Evolutionary conservation across 2,329 filamentous ascomycete species (phyloP).

Genomic region (Cytospora leucostoma): DNA sequence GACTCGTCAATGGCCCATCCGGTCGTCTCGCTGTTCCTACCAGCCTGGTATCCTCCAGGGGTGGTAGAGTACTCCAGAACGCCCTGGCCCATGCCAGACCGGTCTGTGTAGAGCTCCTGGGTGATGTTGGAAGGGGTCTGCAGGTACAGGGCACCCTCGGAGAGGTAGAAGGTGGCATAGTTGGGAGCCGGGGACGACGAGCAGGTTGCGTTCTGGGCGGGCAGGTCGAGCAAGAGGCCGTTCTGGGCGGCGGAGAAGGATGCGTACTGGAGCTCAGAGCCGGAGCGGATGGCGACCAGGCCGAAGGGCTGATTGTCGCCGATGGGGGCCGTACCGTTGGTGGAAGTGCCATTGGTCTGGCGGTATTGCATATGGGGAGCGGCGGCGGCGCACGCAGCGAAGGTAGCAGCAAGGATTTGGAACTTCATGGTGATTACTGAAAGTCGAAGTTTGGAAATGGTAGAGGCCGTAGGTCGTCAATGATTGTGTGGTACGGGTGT

Average conservation of each 20-base stretch:
- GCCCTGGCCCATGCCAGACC: constrained; percentile 61
- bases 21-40: constrained; percentile 47
- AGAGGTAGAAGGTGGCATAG: constrained; percentile 53
- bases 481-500: constrained; percentile 1
- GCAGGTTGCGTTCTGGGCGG: constrained; percentile 52
- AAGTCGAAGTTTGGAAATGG: constrained; percentile 1
- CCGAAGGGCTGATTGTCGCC: constrained; percentile 41
- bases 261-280: constrained; percentile 50
- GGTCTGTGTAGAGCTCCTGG: constrained; percentile 57
- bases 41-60: constrained; percentile 40
- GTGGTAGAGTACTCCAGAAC: constrained; percentile 52
- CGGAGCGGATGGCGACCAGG: constrained; percentile 52
- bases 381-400: constrained; percentile 39
- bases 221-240: constrained; percentile 47
- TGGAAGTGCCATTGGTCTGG: constrained; percentile 30
- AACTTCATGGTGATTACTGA: constrained; percentile 34
- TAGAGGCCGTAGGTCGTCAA: constrained; percentile 7
- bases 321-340: constrained; percentile 30
- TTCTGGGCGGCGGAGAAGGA: constrained; percentile 46
- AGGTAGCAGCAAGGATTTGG: constrained; percentile 60
- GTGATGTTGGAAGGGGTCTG: constrained; percentile 44
- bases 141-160: constrained; percentile 49
- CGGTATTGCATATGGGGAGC: constrained; percentile 33
- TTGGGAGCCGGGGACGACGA: constrained; percentile 40
- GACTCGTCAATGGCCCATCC: constrained; percentile 48